Evolutionary conservation across 2,329 filamentous ascomycete genomes (phyloP).

Genomic region (Aspergillus latus): DNA sequence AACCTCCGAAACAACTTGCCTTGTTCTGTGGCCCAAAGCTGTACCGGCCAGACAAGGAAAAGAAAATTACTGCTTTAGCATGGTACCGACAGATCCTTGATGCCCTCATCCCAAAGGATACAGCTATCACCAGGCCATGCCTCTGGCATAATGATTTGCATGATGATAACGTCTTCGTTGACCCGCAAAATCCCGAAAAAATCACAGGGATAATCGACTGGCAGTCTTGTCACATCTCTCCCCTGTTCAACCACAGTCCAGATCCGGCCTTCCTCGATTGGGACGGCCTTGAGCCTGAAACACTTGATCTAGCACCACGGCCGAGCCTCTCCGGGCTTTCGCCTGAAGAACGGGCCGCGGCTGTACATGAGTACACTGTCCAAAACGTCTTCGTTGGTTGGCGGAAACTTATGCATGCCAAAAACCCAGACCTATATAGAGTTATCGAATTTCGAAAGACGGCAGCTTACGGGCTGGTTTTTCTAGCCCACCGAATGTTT

Average conservation of each 20-base stretch:
- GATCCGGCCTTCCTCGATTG: constrained; percentile 30
- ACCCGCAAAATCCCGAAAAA: constrained; percentile 26
- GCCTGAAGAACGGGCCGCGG: constrained; percentile 24
- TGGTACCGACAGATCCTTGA: constrained; percentile 26
- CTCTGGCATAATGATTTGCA: constrained; percentile 35
- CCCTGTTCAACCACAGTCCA: constrained; percentile 30
- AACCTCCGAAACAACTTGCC: constrained; percentile 26
- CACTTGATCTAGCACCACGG: constrained; percentile 24
- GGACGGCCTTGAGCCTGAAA: constrained; percentile 30
- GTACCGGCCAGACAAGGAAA: constrained; percentile 27
- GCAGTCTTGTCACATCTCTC: constrained; percentile 32
- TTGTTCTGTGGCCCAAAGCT: constrained; percentile 32
- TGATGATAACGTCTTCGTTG: constrained; percentile 34
- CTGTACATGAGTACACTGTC: constrained; percentile 27
- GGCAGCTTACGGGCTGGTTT: constrained; percentile 28
- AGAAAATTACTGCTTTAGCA: constrained; percentile 27
- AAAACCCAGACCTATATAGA: constrained; percentile 28
- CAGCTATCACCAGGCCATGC: constrained; percentile 21
- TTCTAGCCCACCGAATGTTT: constrained; percentile 33
- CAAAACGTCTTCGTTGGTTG: constrained; percentile 29
- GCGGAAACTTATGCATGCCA: constrained; percentile 30
- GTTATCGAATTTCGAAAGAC: constrained; percentile 27
- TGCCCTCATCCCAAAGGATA: constrained; percentile 26
- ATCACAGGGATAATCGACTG: constrained; percentile 35
- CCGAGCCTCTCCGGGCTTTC: constrained; percentile 27